Percentiles rank a stretch among this genome's conserved stretches.
Evolutionary conservation across 139 green algal genomes (phyloP).

Genomic region (Chlamydomonas eustigma): DNA sequence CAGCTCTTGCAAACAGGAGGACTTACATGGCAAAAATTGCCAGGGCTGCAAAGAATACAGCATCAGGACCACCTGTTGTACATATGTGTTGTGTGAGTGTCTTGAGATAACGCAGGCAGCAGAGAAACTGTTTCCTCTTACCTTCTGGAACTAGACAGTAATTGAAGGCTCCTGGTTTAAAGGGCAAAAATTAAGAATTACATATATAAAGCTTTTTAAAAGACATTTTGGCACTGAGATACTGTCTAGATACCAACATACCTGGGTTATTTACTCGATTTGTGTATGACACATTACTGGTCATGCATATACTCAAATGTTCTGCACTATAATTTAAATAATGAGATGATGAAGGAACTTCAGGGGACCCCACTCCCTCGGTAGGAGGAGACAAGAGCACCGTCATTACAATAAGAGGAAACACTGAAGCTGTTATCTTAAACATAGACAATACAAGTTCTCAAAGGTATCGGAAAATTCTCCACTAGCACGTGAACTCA

Average conservation of each 20-base stretch:
- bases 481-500: too few relatives aligned
- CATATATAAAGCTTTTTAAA: neutral
- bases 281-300: slow-evolving; percentile 23
- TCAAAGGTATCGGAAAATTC: too few relatives aligned
- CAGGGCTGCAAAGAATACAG: slow-evolving; percentile 29
- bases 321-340: too few relatives aligned
- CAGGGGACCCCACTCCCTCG: too few relatives aligned
- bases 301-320: too few relatives aligned
- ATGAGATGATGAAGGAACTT: too few relatives aligned
- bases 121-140: neutral
- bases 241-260: neutral
- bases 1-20: neutral
- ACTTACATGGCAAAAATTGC: slow-evolving; percentile 26
- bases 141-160: slow-evolving; percentile 13
- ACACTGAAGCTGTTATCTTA: too few relatives aligned
- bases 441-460: too few relatives aligned
- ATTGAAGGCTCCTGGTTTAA: neutral
- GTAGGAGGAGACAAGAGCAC: too few relatives aligned
- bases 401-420: too few relatives aligned
- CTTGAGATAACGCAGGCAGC: neutral
- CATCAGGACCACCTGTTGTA: slow-evolving; percentile 27
- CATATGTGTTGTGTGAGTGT: neutral
- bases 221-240: neutral
- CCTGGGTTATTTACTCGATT: slow-evolving; percentile 25
- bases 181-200: neutral